Percentiles rank a stretch among this genome's conserved stretches.
phyloP scores from a whole-genome alignment of 257 asterid genomes.

The Catharanthus roseus region DNA sequence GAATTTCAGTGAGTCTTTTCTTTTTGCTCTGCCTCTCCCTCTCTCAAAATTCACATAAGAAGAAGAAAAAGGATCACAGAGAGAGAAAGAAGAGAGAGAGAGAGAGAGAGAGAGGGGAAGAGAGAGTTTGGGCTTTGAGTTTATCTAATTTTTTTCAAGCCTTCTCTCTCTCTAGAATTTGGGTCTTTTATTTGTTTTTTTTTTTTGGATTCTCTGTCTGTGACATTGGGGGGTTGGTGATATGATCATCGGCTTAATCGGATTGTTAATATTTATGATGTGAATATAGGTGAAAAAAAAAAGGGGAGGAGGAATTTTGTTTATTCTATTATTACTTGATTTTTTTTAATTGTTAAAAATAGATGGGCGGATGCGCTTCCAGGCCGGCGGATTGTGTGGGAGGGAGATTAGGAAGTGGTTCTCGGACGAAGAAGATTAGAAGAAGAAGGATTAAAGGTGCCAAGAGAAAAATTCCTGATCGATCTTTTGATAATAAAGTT shows the following conservation, averaged over 20 bases:
- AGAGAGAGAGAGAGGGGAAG: background rate
- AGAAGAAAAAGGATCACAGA: constrained; percentile 2
- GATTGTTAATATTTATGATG: background rate
- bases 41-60: background rate
- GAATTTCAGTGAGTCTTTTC: too few relatives aligned
- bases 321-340: background rate
- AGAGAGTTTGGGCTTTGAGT: constrained; percentile 19
- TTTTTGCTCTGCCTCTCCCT: too few relatives aligned
- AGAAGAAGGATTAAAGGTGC: constrained; percentile 36
- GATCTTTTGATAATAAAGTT: constrained; percentile 41
- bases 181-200: constrained; percentile 14
- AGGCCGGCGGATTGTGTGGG: constrained; percentile 59
- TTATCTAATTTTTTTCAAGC: constrained; percentile 29
- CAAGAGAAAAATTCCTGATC: constrained; percentile 50
- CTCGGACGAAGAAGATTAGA: constrained; percentile 36
- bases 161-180: constrained; percentile 21
- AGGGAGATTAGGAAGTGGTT: constrained; percentile 36
- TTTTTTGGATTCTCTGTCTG: constrained; percentile 12
- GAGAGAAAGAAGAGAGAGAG: background rate
- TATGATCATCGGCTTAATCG: constrained; percentile 9
- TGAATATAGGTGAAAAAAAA: background rate
- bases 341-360: background rate
- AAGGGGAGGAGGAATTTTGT: background rate
- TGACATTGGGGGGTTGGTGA: background rate
- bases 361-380: constrained; percentile 91